Base-by-base conservation (phyloP, 2,329 filamentous ascomycete genomes). In the Chaetomiaceae sp. region DNA sequence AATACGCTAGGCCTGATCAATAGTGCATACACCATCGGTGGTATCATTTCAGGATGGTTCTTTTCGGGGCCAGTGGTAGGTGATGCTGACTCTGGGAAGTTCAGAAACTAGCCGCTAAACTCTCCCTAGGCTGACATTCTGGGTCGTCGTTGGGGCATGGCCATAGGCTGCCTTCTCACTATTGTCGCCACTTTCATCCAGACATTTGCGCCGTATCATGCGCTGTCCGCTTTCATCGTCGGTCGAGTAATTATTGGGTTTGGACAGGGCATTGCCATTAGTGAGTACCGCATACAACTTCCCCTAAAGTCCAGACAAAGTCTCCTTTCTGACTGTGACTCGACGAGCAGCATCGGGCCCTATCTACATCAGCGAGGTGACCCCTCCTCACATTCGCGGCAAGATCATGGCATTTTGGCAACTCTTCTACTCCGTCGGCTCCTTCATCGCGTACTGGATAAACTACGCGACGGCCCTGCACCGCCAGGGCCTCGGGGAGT, bases 401-500 rank as follows among this genome's bases (percentile, higher is more conserved):
- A 42, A 42, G 20, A 29, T 34, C 30, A 42, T 34, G 39, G 7
- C 19, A 3, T 42, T 42, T 8, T 42, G 39, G 39, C 39, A 42
- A n/a, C 34, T 34, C 18, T 42, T 42, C 19, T 42, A 26, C 19
- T 42, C 39, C 4, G 39, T 34, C 20, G 39, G 30, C 3, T 34
- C 39, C 9, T 42, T 42, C 11, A 34, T 42, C 29, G 39, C 39
- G 15, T 42, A 40, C 30, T 42, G 39, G 39, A 26, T 42, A 29
- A 42, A 42, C 39, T 42, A 26, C 6, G 39, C 14, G n/a, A 15
- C 14, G 7, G 30, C 39, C 3, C 22, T 17, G 20, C 32, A 42
- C 39, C 20, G 20, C 14, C 6, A 11, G 5, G 26, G 6, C 9
- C 39, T 42, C 1, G 30, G 39, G 3, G 19, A 42, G 5, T 42